Conservation (phyloP, 1,284 basidiomycete species). For the Sanguinoderma infundibulare region DNA sequence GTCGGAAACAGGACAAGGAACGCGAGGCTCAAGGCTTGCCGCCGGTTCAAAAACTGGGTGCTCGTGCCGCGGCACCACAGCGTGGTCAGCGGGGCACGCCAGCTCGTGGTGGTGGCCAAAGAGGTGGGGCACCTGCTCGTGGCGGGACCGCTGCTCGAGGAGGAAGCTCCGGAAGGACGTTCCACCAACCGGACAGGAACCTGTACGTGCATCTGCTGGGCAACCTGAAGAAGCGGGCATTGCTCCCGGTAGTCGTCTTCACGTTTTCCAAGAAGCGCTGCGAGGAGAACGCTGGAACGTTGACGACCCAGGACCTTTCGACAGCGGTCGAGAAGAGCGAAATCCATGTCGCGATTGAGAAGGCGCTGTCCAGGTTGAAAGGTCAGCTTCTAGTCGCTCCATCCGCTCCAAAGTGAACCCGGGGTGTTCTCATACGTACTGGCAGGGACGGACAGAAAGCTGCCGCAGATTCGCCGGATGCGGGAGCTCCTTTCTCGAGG, state of each 20-base stretch:
- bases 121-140: slow-evolving; percentile 42
- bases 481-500: slow-evolving; percentile 90
- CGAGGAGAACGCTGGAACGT: slow-evolving; percentile 92
- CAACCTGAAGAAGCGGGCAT: slow-evolving; percentile 81
- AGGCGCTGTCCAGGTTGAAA: slow-evolving; percentile 89
- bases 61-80: slow-evolving; percentile 73
- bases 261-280: slow-evolving; percentile 97
- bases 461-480: slow-evolving; percentile 97
- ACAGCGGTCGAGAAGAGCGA: slow-evolving; percentile 93
- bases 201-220: slow-evolving; percentile 94
- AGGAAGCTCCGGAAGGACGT: slow-evolving; percentile 59
- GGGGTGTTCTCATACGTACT: neutral
- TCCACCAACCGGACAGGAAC: slow-evolving; percentile 84
- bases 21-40: slow-evolving; percentile 91
- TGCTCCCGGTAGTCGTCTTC: slow-evolving; percentile 96
- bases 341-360: slow-evolving; percentile 93
- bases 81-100: slow-evolving; percentile 57
- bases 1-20: slow-evolving; percentile 97
- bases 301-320: slow-evolving; percentile 90
- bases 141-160: slow-evolving; percentile 49
- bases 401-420: neutral
- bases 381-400: slow-evolving; percentile 49
- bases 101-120: slow-evolving; percentile 49
- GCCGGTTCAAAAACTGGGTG: slow-evolving; percentile 81
- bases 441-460: slow-evolving; percentile 85